Evolutionary conservation across 352 stramenopile species (phyloP).

Genomic region (Globisporangium nodosum): DNA sequence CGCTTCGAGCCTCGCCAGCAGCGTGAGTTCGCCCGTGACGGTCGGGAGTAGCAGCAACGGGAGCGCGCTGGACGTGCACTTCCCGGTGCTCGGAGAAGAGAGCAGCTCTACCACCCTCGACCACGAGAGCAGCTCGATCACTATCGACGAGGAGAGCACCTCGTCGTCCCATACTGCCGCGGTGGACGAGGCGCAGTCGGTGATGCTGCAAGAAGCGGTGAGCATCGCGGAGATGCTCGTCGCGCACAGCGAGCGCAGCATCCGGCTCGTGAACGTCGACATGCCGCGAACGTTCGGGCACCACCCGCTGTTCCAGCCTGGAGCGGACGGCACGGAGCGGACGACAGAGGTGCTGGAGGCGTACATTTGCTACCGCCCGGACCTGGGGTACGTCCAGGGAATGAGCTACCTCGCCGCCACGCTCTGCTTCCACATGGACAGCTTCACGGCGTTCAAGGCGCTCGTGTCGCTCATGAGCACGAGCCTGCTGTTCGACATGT

Average conservation of each 20-base stretch:
- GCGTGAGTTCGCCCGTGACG: not conserved
- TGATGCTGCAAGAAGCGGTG: conserved; percentile 61
- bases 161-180: not conserved
- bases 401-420: conserved; percentile 86
- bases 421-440: conserved; percentile 86
- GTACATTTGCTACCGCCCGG: conserved; percentile 83
- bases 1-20: not conserved
- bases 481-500: conserved; percentile 86
- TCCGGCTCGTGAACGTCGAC: conserved; percentile 76
- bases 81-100: not conserved
- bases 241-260: conserved; percentile 71
- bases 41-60: conserved; percentile 8
- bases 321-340: conserved; percentile 59
- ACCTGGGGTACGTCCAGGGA: conserved; percentile 82
- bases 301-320: conserved; percentile 70
- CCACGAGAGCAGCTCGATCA: not conserved
- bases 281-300: conserved; percentile 85
- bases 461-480: conserved; percentile 79
- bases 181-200: conserved; percentile 3
- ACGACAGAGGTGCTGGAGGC: conserved; percentile 80
- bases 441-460: conserved; percentile 83
- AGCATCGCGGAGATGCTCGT: conserved; percentile 80
- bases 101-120: not conserved
- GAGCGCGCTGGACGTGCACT: conserved; percentile 3
- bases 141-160: not conserved